Conservation (phyloP, 441 rosid species). For the Gossypium davidsonii region DNA sequence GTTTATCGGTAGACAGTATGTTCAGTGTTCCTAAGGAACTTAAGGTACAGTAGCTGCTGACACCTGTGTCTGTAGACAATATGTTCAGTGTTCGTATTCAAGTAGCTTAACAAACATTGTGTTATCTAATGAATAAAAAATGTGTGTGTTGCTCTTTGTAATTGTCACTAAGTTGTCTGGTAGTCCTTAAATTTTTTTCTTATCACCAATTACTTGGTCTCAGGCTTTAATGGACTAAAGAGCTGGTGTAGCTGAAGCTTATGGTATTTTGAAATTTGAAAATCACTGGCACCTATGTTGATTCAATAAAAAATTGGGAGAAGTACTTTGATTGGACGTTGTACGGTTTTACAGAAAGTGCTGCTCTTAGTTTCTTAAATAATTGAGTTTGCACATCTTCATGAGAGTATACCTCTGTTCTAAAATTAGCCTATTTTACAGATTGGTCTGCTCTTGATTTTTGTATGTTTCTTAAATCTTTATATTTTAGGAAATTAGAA, state of each 20-base stretch:
- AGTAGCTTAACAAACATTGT: not conserved
- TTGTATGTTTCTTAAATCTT: not conserved
- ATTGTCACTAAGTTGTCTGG: not conserved
- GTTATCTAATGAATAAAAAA: not conserved
- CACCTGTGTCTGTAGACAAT: conserved; percentile 1
- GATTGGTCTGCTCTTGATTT: not conserved
- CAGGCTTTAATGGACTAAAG: not conserved
- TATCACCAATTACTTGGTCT: not conserved
- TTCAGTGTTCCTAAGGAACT: not conserved
- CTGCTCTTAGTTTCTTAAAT: conserved; percentile 3
- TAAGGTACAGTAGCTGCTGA: not conserved
- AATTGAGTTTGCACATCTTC: not conserved
- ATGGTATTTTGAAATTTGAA: not conserved
- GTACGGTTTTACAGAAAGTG: not conserved
- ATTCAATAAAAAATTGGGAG: not conserved
- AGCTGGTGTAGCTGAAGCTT: not conserved
- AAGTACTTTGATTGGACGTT: not conserved
- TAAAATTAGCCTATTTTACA: not conserved
- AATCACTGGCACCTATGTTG: not conserved
- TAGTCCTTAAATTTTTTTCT: not conserved
- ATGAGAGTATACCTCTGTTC: not conserved
- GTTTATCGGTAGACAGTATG: not conserved
- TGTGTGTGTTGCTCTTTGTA: not conserved
- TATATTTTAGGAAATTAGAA: not conserved
- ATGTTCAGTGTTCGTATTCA: not conserved